Conservation (phyloP, 2,329 filamentous ascomycete genomes). For the Fusarium sp. region DNA sequence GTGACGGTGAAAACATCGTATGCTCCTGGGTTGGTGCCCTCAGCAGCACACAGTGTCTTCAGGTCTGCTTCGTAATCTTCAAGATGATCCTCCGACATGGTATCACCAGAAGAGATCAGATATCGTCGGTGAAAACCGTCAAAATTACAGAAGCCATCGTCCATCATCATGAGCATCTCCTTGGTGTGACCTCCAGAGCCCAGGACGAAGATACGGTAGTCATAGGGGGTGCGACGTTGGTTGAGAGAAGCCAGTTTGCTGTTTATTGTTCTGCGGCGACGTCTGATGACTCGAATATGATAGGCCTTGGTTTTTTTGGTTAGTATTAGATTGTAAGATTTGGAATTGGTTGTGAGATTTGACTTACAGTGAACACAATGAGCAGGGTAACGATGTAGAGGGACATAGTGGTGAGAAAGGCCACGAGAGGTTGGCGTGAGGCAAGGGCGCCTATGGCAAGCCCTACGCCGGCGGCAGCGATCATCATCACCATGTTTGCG, state of each 20-base stretch:
- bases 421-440: constrained; percentile 6
- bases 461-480: background rate
- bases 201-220: constrained; percentile 81
- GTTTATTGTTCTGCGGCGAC: constrained; percentile 28
- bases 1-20: constrained; percentile 77
- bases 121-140: constrained; percentile 78
- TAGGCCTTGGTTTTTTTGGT: constrained; percentile 41
- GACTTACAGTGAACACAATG: constrained; percentile 50
- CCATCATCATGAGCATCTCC: constrained; percentile 91
- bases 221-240: constrained; percentile 30
- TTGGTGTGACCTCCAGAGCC: constrained; percentile 95
- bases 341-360: background rate
- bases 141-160: constrained; percentile 64
- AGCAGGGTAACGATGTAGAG: constrained; percentile 37
- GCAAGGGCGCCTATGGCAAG: constrained; percentile 1
- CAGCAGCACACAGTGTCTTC: constrained; percentile 33
- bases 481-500: background rate
- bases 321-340: background rate
- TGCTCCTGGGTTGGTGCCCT: constrained; percentile 53
- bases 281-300: constrained; percentile 46
- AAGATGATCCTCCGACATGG: constrained; percentile 73
- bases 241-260: constrained; percentile 24
- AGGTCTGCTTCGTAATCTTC: constrained; percentile 62
- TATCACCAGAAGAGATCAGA: constrained; percentile 81
- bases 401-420: constrained; percentile 33